Conservation (phyloP, 768 basidiomycete genomes). For the Pleurotus platypus region DNA sequence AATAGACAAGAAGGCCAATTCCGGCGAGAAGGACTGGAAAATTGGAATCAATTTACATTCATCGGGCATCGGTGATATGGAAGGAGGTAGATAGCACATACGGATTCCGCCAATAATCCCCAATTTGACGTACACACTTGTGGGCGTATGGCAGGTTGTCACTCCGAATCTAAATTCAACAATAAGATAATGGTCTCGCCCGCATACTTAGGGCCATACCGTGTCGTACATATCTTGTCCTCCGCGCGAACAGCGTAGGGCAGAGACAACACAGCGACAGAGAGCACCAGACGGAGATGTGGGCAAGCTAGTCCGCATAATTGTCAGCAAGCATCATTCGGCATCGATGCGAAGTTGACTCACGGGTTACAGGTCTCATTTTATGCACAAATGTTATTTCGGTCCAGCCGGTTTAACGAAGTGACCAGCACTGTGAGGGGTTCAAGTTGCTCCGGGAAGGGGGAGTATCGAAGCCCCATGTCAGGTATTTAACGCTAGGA, state of each 20-base stretch:
- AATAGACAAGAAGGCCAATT: not conserved
- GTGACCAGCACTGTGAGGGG: constrained; percentile 6
- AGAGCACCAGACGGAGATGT: not conserved
- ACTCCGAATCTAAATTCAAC: not conserved
- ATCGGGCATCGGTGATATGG: not conserved
- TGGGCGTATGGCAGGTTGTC: not conserved
- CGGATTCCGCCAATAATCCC: not conserved
- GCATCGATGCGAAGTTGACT: not conserved
- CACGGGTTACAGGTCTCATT: not conserved
- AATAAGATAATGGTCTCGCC: not conserved
- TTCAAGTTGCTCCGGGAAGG: not conserved
- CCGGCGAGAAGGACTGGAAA: not conserved
- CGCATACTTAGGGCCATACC: not conserved
- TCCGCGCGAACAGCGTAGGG: not conserved
- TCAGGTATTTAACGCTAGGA: not conserved
- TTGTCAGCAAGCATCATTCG: not conserved
- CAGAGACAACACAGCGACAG: not conserved
- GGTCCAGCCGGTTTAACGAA: constrained; percentile 4
- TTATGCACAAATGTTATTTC: not conserved
- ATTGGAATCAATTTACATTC: not conserved
- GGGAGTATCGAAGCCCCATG: not conserved
- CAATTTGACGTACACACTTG: constrained; percentile 1
- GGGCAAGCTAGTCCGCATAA: not conserved
- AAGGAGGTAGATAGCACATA: not conserved
- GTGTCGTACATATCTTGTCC: not conserved